phyloP scores from a whole-genome alignment of 352 stramenopile species.

The Phytopythium litorale region DNA sequence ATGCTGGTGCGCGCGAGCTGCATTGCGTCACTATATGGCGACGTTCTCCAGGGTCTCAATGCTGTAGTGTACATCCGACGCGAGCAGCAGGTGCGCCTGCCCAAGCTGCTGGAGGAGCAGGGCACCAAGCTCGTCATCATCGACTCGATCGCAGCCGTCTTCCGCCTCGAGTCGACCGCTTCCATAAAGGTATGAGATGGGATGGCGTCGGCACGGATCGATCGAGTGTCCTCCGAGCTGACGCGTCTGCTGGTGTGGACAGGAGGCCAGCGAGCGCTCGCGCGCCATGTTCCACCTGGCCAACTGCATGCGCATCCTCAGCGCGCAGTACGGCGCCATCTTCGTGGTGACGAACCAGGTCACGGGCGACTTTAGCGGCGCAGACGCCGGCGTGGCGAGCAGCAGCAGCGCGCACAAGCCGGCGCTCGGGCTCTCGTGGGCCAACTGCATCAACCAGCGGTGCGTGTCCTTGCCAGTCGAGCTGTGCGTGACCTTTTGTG shows the following conservation, averaged over 20 bases:
- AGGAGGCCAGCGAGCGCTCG: conserved; percentile 68
- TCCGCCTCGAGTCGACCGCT: conserved; percentile 62
- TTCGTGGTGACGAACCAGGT: conserved; percentile 83
- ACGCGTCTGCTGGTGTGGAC: background rate
- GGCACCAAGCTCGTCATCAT: conserved; percentile 80
- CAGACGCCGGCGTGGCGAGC: conserved; percentile 7
- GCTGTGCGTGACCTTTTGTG: background rate
- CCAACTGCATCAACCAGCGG: conserved; percentile 83
- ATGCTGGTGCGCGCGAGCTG: conserved; percentile 34
- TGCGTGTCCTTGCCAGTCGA: conserved; percentile 15
- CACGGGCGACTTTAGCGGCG: conserved; percentile 54
- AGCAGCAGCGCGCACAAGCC: conserved; percentile 33
- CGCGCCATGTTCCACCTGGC: conserved; percentile 78
- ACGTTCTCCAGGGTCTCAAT: background rate
- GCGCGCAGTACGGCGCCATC: conserved; percentile 67
- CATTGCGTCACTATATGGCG: background rate
- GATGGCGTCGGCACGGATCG: background rate
- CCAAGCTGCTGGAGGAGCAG: conserved; percentile 57
- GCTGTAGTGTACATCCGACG: background rate
- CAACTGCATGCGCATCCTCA: conserved; percentile 83
- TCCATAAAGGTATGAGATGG: conserved; percentile 46
- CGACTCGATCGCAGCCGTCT: conserved; percentile 76
- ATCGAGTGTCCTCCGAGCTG: background rate
- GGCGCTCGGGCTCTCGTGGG: conserved; percentile 75
- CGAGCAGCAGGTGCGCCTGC: conserved; percentile 58